Evolutionary conservation across 2,329 filamentous ascomycete genomes (phyloP), one percentile per base, ranked within the genome.

Genomic region (Fusarium stilboides): DNA sequence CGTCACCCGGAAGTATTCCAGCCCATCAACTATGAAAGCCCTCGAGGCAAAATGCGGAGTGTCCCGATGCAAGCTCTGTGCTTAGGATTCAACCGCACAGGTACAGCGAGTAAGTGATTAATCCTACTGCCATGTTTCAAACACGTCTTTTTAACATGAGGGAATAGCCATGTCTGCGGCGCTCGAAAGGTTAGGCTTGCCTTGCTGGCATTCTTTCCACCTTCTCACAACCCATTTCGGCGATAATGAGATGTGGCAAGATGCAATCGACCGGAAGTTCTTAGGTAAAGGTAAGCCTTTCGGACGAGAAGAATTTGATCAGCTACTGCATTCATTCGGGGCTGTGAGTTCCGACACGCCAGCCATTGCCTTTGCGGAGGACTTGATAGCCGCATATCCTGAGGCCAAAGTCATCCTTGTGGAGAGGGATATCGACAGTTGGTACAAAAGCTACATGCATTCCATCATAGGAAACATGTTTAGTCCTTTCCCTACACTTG

Each of bases 311-410:
- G 60, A 69, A 43, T 68, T 68, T 26, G 65, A 74, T 28, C 68
- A 70, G 57, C 51, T 74, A 6, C 66, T 73, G 6, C 65, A 65
- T 36, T 57, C 53, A 10, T 70, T 60, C n/a, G 67, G 68, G 3
- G 82, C 80, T 17, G 77, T 79, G 13, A 82, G 80, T 6, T 71
- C 68, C 13, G 83, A 85, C 60, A 69, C 77, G 2, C 82, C 82
- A 1, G 77, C 77, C 5, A 76, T 72, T 26, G 69, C 78, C 34
- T 63, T 60, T 24, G 60, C 56, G 1, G 49, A 50, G 3, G 56
- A 63, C 20, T 39, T 63, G 33, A 55, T 63, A 24, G 44, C 36
- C 8, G 60, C 60, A 3, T 60, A 63, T 45, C 60, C 60, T 10
- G 56, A 63, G 15, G 60, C 60, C 19, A 54, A 60, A 14, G 56